These are phyloP conservation scores for Leucosporidium scottii DNA, from an alignment of 768 basidiomycete genomes.

Conservation along the genomic window DNA sequence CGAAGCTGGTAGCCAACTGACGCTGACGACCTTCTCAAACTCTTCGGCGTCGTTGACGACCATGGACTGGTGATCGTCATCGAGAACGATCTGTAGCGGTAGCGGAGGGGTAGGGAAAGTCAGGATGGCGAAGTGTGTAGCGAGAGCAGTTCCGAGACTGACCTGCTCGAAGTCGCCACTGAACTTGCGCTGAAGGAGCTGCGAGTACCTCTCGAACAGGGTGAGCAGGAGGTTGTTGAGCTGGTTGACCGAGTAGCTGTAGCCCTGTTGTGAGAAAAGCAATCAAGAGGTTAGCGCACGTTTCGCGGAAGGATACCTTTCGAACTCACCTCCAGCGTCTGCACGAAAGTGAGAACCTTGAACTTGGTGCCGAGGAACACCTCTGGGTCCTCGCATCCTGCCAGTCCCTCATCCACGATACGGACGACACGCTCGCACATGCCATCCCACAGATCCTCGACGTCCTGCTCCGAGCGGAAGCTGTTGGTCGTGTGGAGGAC, in stretches of 20 bases:
- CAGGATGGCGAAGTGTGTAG: no score
- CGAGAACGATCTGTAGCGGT: constrained; percentile 60
- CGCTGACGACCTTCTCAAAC: constrained; percentile 63
- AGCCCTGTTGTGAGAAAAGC: constrained; percentile 52
- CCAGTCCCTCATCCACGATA: constrained; percentile 65
- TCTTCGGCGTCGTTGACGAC: constrained; percentile 54
- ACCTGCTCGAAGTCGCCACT: constrained; percentile 61
- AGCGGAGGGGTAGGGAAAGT: no score
- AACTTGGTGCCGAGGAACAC: constrained; percentile 76
- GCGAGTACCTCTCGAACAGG: constrained; percentile 82
- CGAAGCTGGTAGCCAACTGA: constrained; percentile 69
- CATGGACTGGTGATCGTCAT: constrained; percentile 86
- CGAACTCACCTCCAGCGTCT: constrained; percentile 73
- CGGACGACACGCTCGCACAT: constrained; percentile 66
- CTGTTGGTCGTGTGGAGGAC: constrained; percentile 74
- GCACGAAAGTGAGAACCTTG: constrained; percentile 72
- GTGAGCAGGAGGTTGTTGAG: constrained; percentile 77
- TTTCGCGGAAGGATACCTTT: neutral
- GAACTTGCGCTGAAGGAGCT: constrained; percentile 72
- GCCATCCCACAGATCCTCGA: constrained; percentile 91
- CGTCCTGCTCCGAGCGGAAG: constrained; percentile 83
- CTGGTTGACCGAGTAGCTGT: constrained; percentile 74
- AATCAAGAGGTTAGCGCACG: neutral
- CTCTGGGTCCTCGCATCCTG: constrained; percentile 69
- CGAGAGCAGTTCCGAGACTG: no score